These are phyloP conservation scores for Carallia brachiata DNA, from an alignment of 345 rosid species.

Conservation along the genomic window DNA sequence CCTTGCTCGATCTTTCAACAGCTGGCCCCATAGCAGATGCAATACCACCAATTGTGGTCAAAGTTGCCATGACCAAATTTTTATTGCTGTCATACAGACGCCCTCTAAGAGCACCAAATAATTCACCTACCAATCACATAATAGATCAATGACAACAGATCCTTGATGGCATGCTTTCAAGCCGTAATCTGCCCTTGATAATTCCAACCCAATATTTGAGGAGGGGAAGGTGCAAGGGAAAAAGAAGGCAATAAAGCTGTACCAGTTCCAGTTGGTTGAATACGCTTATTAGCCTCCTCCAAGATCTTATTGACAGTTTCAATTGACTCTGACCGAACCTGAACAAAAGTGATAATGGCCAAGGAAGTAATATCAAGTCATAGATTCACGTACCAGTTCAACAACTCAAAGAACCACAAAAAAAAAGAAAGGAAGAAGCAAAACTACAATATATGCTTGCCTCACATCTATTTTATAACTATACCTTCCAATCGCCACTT, in stretches of 20 bases:
- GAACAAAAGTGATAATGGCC: slow-evolving; percentile 12
- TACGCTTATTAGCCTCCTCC: slow-evolving; percentile 97
- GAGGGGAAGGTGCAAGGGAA: not conserved
- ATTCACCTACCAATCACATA: slow-evolving; percentile 53
- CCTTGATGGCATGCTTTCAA: not conserved
- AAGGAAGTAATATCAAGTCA: slow-evolving; percentile 2
- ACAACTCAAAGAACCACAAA: not conserved
- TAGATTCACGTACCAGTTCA: not conserved
- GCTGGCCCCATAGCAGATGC: slow-evolving; percentile 89
- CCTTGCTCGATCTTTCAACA: slow-evolving; percentile 97
- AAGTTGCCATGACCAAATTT: slow-evolving; percentile 80
- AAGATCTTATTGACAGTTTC: slow-evolving; percentile 85
- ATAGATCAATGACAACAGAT: not conserved
- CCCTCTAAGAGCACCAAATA: slow-evolving; percentile 93
- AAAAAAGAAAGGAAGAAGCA: not conserved
- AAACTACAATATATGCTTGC: too few relatives aligned
- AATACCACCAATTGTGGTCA: slow-evolving; percentile 73
- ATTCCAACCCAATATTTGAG: too few relatives aligned
- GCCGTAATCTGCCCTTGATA: not conserved
- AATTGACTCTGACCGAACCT: slow-evolving; percentile 96
- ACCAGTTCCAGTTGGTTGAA: slow-evolving; percentile 98
- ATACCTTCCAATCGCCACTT: slow-evolving; percentile 98
- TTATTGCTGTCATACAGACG: slow-evolving; percentile 94
- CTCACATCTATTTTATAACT: not conserved
- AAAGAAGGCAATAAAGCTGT: slow-evolving; percentile 9